These are phyloP conservation scores for Leptographium procerum DNA, from an alignment of 2,329 filamentous ascomycete species.

Conservation along the genomic window DNA sequence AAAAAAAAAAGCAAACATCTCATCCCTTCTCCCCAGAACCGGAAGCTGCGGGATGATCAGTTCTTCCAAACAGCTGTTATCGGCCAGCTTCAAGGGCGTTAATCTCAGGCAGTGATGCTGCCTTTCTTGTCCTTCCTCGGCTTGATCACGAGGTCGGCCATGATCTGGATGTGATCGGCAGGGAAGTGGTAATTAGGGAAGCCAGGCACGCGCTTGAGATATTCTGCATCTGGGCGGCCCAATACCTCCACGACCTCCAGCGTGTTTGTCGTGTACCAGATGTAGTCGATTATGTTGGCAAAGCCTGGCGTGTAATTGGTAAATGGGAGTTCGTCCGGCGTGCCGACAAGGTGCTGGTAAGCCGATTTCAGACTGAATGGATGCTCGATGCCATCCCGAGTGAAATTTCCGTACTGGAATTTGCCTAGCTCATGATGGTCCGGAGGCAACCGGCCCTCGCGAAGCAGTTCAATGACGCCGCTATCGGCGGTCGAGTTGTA, in stretches of 20 bases:
- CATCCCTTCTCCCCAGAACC: neutral
- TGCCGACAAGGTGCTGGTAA: conserved; percentile 71
- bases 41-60: neutral
- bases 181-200: conserved; percentile 95
- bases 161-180: conserved; percentile 80
- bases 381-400: conserved; percentile 81
- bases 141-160: conserved; percentile 85
- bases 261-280: conserved; percentile 92
- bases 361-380: conserved; percentile 89
- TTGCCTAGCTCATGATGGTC: conserved; percentile 70
- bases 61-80: neutral
- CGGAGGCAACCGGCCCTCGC: conserved; percentile 64
- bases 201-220: conserved; percentile 75
- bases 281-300: conserved; percentile 85
- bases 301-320: conserved; percentile 98
- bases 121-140: conserved; percentile 68
- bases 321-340: conserved; percentile 75
- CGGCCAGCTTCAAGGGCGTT: neutral
- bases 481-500: conserved; percentile 87
- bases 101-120: neutral
- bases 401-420: conserved; percentile 88
- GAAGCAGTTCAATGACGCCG: conserved; percentile 83
- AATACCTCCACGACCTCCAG: conserved; percentile 75
- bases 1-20: neutral
- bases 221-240: conserved; percentile 74